Conservation (phyloP, 2,329 filamentous ascomycete species). For the Sarocladium strictum region DNA sequence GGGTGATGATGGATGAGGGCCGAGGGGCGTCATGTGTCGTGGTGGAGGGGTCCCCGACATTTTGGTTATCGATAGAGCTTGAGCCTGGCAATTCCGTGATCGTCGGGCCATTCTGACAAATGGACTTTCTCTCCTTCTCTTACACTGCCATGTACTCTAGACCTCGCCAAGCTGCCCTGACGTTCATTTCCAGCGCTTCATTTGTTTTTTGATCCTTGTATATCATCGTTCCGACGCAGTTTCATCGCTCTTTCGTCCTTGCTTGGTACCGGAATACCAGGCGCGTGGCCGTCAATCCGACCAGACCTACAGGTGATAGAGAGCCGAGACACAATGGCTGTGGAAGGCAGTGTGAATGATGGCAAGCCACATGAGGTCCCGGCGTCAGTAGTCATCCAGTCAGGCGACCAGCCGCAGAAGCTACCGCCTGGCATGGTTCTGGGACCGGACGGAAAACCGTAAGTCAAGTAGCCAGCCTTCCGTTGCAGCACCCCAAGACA, state of each 20-base stretch:
- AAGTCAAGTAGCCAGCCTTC: too few relatives aligned
- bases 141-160: neutral
- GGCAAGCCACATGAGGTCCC: neutral
- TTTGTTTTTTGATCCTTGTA: neutral
- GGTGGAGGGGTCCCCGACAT: neutral
- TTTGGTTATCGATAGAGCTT: constrained; percentile 5
- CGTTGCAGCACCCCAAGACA: too few relatives aligned
- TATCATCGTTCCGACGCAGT: too few relatives aligned
- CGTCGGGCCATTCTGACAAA: constrained; percentile 4
- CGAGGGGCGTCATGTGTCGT: neutral
- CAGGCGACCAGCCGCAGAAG: constrained; percentile 31
- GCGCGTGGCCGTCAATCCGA: too few relatives aligned
- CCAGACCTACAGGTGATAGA: too few relatives aligned
- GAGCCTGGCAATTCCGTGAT: neutral
- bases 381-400: neutral
- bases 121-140: neutral
- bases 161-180: neutral
- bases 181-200: neutral
- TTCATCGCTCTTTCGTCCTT: too few relatives aligned
- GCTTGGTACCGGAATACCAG: too few relatives aligned
- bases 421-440: constrained; percentile 68
- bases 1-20: neutral
- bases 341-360: neutral
- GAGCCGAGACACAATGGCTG: neutral
- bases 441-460: constrained; percentile 82